Percentiles rank a stretch among this genome's conserved stretches.
Evolutionary conservation across 2,329 filamentous ascomycete genomes (phyloP).

Genomic region (Alternaria viburni): DNA sequence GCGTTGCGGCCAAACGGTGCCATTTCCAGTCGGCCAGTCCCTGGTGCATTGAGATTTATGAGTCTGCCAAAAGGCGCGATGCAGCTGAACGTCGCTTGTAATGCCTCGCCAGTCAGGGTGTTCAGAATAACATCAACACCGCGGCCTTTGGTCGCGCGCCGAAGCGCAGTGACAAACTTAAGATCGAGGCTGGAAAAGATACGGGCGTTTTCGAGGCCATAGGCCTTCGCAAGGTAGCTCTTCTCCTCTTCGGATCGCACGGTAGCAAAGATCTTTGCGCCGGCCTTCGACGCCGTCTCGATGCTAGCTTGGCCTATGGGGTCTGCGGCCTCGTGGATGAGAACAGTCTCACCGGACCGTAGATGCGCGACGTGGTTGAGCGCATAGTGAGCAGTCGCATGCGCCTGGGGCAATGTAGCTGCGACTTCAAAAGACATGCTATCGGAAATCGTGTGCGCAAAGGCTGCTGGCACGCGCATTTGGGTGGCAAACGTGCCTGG

Average conservation of each 20-base stretch:
- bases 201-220: conserved; percentile 18
- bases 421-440: conserved; percentile 21
- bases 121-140: conserved; percentile 46
- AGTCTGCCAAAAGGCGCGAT: conserved; percentile 45
- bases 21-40: conserved; percentile 23
- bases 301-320: conserved; percentile 15
- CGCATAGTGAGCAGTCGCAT: conserved; percentile 21
- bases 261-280: conserved; percentile 36
- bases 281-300: conserved; percentile 16
- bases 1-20: conserved; percentile 18
- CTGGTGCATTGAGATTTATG: conserved; percentile 21
- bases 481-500: conserved; percentile 7
- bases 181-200: conserved; percentile 34
- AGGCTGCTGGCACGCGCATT: conserved; percentile 1
- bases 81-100: conserved; percentile 52
- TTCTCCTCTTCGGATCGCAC: conserved; percentile 23
- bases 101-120: conserved; percentile 29
- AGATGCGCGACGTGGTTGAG: conserved; percentile 21
- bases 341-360: conserved; percentile 20
- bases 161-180: conserved; percentile 23
- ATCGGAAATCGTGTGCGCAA: conserved; percentile 15
- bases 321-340: conserved; percentile 38
- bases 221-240: conserved; percentile 1
- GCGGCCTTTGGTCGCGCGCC: conserved; percentile 18
- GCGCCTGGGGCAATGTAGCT: conserved; percentile 23